Conservation (phyloP, 148 eudicot species). For the Hydrangea macrophylla region DNA sequence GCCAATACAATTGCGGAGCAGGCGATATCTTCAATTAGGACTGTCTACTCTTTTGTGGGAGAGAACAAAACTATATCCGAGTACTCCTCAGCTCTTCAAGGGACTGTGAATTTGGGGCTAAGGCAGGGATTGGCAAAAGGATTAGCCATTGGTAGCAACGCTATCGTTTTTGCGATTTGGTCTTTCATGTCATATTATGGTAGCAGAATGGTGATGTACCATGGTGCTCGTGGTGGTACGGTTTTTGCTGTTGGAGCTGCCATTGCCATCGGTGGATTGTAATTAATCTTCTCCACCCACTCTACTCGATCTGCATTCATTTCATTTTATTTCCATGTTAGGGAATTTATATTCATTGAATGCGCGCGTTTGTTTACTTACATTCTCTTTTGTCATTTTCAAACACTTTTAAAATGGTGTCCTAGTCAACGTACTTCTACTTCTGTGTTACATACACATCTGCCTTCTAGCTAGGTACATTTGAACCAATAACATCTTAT, state of each 20-base stretch:
- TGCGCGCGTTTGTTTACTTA: too few relatives aligned
- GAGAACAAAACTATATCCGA: conserved; percentile 57
- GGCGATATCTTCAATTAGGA: conserved; percentile 71
- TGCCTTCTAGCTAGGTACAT: too few relatives aligned
- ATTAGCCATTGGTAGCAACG: conserved; percentile 74
- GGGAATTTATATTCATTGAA: too few relatives aligned
- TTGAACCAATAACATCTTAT: too few relatives aligned
- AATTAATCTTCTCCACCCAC: conserved; percentile 19
- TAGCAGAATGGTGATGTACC: conserved; percentile 79
- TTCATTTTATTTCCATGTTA: not conserved
- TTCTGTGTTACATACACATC: too few relatives aligned
- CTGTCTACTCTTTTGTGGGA: conserved; percentile 79
- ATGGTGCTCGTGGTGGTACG: conserved; percentile 75
- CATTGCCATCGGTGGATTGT: conserved; percentile 76
- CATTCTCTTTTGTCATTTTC: too few relatives aligned
- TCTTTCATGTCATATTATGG: conserved; percentile 75
- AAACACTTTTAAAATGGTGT: too few relatives aligned
- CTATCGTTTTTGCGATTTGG: conserved; percentile 73
- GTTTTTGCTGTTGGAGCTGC: conserved; percentile 71
- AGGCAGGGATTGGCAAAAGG: conserved; percentile 87
- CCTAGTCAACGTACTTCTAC: too few relatives aligned
- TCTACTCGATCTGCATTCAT: not conserved
- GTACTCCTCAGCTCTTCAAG: conserved; percentile 62
- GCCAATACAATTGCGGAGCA: conserved; percentile 66
- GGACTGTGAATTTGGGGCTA: conserved; percentile 59